phyloP scores from a whole-genome alignment of 1,284 basidiomycete species.

The Apiotrichum veenhuisii region DNA sequence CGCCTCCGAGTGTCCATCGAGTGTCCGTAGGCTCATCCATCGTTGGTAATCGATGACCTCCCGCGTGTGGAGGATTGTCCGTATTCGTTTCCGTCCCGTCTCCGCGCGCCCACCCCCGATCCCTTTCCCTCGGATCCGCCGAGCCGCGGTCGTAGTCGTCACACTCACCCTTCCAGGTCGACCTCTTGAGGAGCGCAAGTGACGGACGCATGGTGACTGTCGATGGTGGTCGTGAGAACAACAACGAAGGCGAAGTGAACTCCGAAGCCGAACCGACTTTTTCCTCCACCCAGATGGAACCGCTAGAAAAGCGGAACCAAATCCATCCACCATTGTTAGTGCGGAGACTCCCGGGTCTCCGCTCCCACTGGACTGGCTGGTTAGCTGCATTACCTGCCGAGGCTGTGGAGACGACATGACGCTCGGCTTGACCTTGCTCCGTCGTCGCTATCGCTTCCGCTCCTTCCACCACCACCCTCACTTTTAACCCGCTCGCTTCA shows the following conservation, averaged over 20 bases:
- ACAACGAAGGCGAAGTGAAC: not conserved
- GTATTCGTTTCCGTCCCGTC: no score
- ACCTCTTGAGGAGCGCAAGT: constrained; percentile 35
- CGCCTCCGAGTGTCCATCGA: no score
- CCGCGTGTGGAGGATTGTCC: no score
- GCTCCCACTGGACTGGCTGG: not conserved
- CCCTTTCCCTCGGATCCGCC: no score
- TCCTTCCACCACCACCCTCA: no score
- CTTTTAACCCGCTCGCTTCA: no score
- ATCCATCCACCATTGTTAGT: not conserved
- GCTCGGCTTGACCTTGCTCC: no score
- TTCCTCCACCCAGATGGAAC: constrained; percentile 9
- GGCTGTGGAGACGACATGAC: no score
- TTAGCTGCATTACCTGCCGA: not conserved
- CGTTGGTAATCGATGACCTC: no score
- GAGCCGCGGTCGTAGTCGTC: not conserved
- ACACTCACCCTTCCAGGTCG: constrained; percentile 52
- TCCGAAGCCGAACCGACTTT: constrained; percentile 7
- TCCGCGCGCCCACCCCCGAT: no score
- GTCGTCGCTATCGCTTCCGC: no score
- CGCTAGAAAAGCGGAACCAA: constrained; percentile 7
- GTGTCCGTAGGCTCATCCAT: no score
- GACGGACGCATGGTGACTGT: constrained; percentile 21
- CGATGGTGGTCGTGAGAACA: not conserved
- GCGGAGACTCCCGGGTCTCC: not conserved